Conservation (phyloP, 441 rosid species). For the Populus hybrid region DNA sequence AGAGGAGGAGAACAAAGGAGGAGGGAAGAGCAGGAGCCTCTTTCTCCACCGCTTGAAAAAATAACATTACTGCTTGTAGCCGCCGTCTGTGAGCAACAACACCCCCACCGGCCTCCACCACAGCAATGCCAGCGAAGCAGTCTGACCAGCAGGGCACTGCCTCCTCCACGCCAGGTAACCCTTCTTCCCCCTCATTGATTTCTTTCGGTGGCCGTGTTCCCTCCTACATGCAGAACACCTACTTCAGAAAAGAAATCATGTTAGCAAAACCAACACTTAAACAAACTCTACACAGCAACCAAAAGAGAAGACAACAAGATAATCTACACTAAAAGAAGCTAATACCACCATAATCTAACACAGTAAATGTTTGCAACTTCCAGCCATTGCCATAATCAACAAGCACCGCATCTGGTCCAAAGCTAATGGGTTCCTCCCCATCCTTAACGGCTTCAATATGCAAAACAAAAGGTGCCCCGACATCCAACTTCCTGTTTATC, state of each 20-base stretch:
- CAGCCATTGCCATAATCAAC: conserved; percentile 63
- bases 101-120: no score
- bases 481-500: conserved; percentile 60
- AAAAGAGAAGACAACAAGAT: background rate
- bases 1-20: no score
- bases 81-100: no score
- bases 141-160: no score
- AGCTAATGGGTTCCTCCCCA: conserved; percentile 71
- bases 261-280: background rate
- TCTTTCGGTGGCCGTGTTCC: no score
- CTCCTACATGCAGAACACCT: no score
- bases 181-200: no score
- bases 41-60: no score
- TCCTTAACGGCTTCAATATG: conserved; percentile 65
- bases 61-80: no score
- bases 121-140: no score
- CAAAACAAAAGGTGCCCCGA: conserved; percentile 33
- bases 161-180: no score
- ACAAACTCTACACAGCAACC: background rate
- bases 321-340: background rate
- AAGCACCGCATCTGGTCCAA: conserved; percentile 72
- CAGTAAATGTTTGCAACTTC: conserved; percentile 60
- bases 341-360: conserved; percentile 40
- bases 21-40: no score
- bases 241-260: background rate